These are phyloP conservation scores for Rosa rugosa DNA, from an alignment of 306 rosid species.

Conservation along the genomic window DNA sequence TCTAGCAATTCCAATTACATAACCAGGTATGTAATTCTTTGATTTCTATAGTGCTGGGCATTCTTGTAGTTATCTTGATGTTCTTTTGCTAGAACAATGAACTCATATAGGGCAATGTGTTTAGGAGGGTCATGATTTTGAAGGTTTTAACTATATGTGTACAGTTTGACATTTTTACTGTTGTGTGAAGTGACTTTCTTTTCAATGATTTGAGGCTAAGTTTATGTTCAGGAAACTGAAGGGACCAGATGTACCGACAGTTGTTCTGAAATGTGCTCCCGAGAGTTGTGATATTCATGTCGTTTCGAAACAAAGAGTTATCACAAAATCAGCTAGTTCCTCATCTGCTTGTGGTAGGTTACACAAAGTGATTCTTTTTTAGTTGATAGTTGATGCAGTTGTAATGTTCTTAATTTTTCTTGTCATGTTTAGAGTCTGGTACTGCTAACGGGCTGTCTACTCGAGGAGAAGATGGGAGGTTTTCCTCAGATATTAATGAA, in stretches of 20 bases:
- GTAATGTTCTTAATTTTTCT: constrained; percentile 11
- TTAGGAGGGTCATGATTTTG: neutral
- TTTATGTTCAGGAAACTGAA: constrained; percentile 42
- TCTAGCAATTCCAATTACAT: constrained; percentile 58
- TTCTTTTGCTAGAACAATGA: neutral
- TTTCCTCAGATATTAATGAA: constrained; percentile 26
- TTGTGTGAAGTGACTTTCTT: no score
- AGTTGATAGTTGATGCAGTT: neutral
- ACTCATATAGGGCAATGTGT: neutral
- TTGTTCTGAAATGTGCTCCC: constrained; percentile 53
- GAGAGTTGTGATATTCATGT: constrained; percentile 58
- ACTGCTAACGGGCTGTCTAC: constrained; percentile 31
- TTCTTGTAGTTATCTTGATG: no score
- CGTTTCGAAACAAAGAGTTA: constrained; percentile 52
- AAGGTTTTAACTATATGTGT: neutral
- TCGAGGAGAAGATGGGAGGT: constrained; percentile 32
- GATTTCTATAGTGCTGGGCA: no score
- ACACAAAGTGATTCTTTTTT: constrained; percentile 32
- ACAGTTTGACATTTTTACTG: no score
- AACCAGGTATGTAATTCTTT: constrained; percentile 40
- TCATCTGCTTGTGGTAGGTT: constrained; percentile 49
- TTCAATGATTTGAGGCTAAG: constrained; percentile 3
- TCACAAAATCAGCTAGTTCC: constrained; percentile 51
- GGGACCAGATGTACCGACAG: constrained; percentile 51
- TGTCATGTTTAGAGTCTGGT: constrained; percentile 39